Percentiles rank a stretch among this genome's conserved stretches.
Evolutionary conservation across 495 filamentous ascomycete species (phyloP).

Genomic region (Corynascus novoguineensis): DNA sequence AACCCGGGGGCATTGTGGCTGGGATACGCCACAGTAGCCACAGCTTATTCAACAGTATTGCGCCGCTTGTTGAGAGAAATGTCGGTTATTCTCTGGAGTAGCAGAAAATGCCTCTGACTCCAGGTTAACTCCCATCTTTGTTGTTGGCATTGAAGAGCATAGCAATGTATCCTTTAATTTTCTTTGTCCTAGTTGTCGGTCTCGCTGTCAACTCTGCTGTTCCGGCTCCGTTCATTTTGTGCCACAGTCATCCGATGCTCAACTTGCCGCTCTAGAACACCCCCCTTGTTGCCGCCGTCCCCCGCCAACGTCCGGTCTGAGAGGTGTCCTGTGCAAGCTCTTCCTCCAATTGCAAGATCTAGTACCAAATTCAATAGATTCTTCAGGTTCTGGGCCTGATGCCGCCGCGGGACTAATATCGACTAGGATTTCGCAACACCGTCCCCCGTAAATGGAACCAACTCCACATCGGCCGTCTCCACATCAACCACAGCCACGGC

Average conservation of each 20-base stretch:
- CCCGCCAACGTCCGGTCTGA: not conserved
- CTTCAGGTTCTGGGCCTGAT: no score
- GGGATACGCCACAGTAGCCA: no score
- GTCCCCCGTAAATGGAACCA: not conserved
- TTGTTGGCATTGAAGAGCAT: not conserved
- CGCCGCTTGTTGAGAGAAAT: no score
- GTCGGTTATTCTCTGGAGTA: no score
- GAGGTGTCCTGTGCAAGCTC: not conserved
- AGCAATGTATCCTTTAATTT: not conserved
- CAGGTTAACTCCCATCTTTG: no score
- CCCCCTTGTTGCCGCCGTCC: not conserved
- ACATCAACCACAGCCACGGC: not conserved
- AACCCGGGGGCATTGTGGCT: no score
- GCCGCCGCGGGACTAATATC: no score
- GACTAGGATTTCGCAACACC: no score
- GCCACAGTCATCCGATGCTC: not conserved
- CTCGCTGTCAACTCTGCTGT: not conserved
- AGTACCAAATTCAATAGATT: not conserved
- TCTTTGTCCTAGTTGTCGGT: not conserved
- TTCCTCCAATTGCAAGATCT: no score
- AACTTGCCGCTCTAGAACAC: constrained; percentile 5
- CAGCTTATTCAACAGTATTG: no score
- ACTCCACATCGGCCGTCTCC: not conserved
- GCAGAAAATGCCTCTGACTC: no score
- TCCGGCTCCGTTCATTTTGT: not conserved